Evolutionary conservation across 805 yeast species (phyloP).

Genomic region (Yueomyces sinensis): DNA sequence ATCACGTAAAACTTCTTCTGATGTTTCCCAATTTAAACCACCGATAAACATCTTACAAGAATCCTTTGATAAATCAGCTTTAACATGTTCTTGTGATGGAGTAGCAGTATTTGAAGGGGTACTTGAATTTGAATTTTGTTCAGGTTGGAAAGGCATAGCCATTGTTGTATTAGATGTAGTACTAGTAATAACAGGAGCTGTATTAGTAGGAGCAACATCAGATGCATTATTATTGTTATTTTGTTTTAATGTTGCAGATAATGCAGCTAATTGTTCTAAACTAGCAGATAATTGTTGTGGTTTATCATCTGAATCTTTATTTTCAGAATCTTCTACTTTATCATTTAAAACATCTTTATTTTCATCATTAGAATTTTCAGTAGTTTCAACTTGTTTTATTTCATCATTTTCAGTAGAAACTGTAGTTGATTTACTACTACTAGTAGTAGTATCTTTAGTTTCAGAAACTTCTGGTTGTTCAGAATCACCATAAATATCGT

Average conservation of each 20-base stretch:
- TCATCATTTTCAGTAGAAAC: slow-evolving; percentile 1
- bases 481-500: slow-evolving; percentile 59
- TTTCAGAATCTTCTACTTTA: not conserved
- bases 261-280: slow-evolving; percentile 21
- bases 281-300: not conserved
- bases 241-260: slow-evolving; percentile 16
- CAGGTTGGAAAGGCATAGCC: slow-evolving; percentile 1
- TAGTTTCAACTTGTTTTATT: slow-evolving; percentile 1
- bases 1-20: slow-evolving; percentile 70
- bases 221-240: slow-evolving; percentile 5
- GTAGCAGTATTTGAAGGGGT: not conserved
- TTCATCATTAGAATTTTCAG: slow-evolving; percentile 1
- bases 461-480: slow-evolving; percentile 3
- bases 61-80: slow-evolving; percentile 49
- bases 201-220: slow-evolving; percentile 4
- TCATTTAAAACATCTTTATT: not conserved
- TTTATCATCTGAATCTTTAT: not conserved
- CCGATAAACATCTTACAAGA: slow-evolving; percentile 92
- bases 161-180: not conserved
- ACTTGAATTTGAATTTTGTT: not conserved
- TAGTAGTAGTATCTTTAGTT: slow-evolving; percentile 8
- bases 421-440: slow-evolving; percentile 3
- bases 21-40: slow-evolving; percentile 96
- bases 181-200: slow-evolving; percentile 1
- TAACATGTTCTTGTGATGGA: slow-evolving; percentile 12